Evolutionary conservation across 257 asterid species (phyloP).

Genomic region (Ilex asprella): DNA sequence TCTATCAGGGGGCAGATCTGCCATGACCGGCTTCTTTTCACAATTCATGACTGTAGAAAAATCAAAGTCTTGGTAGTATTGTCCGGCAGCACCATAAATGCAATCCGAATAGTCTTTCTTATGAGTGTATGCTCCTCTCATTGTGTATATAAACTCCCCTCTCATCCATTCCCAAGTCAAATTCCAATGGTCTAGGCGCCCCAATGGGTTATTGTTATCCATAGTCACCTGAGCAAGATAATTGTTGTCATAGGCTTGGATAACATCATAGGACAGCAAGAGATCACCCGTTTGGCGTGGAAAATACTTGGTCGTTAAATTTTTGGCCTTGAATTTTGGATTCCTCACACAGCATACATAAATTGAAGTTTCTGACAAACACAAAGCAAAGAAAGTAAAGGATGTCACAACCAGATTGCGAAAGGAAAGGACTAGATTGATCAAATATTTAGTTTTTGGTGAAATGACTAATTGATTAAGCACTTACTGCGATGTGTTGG

Average conservation of each 20-base stretch:
- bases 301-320: neutral
- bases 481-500: neutral
- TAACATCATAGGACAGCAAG: neutral
- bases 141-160: neutral
- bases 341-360: slow-evolving; percentile 2
- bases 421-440: too few species aligned
- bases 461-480: too few species aligned
- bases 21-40: neutral
- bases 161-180: slow-evolving; percentile 1
- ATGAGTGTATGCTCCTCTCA: neutral
- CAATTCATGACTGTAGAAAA: neutral
- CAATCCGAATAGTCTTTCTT: neutral
- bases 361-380: neutral
- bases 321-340: neutral
- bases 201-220: neutral
- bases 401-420: too few species aligned
- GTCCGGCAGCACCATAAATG: neutral
- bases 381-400: neutral
- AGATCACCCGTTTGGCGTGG: neutral
- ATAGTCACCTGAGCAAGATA: slow-evolving; percentile 2
- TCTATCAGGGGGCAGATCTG: neutral
- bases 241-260: neutral
- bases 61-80: neutral
- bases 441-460: too few species aligned
- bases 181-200: neutral